Evolutionary conservation across 2,329 filamentous ascomycete genomes (phyloP), one percentile per base, ranked within the genome.

Genomic region (Clarireedia hainanense): DNA sequence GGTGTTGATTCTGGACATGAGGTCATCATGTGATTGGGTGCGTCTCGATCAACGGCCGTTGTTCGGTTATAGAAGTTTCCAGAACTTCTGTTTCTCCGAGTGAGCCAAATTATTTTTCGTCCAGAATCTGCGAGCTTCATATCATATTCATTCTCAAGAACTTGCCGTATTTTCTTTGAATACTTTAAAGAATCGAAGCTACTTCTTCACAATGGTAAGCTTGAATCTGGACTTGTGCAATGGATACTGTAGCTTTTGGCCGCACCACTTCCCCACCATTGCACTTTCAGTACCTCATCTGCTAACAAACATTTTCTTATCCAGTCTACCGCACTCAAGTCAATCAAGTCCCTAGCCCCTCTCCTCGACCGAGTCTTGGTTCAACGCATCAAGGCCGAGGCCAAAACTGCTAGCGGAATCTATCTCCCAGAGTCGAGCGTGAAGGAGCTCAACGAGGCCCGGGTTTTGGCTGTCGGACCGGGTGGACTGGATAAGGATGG

Each of bases 351-450:
- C 70, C 91, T 99, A 68, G 88, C 86, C 58, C 94, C 94, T 61
- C 91, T 99, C 66, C 86, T 99, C 75, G 94, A 99, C 84, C 92
- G 94, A 69, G 91, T 99, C 67, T 87, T 99, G 63, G 90, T 99
- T 66, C 94, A 99, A 85, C 90, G 94, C 76, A 77, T 96, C 78
- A 97, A 97, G 80, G 89, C 92, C 69, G 92, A 97, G 77, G 75
- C 91, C 72, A 96, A 96, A 83, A 99, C 94, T 50, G 91, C 94
- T 67, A 86, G 86, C 70, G 94, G 94, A 69, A 96, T 99, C 81
- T 96, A 95, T 81, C 88, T 99, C 64, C 94, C 94, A 66, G 94
- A 99, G 80, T 91, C 86, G 60, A 89, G 87, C 69, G 90, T 97
- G 71, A 96, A 99, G 83, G 94, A 99, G 75, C 83, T 97, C 72